Base-by-base conservation (phyloP, 257 asterid species). In the Orobanche coerulescens region DNA sequence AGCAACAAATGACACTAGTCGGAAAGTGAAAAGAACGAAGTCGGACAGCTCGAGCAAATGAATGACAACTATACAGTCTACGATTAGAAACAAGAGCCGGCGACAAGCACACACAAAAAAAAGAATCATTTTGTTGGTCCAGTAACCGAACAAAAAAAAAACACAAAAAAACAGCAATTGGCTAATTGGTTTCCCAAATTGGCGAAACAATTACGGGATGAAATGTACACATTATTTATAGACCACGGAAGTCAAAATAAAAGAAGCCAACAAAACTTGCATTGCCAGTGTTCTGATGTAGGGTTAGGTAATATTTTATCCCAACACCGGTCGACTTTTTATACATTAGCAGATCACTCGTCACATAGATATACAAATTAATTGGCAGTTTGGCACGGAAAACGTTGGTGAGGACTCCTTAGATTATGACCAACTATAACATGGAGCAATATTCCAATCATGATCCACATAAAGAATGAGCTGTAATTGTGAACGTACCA, bases 401-500 rank as follows among this genome's bases (percentile, higher is more conserved):
- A 46, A 34, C 15, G 12, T 46, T 12, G 37, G 58, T 23, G 7
- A 39, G 23, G 14, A 68, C 36, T 58, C 31, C 63, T 37, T 13
- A 47, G 25, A 24, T 49, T 47, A 59, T 62, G 58, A 31, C 14
- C 28, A 46, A 33, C 30, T 43, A 39, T 7, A 2, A 58, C 18
- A 34, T 20, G 36, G n/a, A 39, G 54, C 26, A 31, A 9, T n/a
- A 58, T 26, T 49, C 48, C 22, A 51, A 47, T 53, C 62, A 59
- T 47, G 49, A 46, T 36, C 44, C 28, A 39, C 22, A 52, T 15
- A 44, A 30, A n/a, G n/a, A 66, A 46, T 48, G 71, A 47, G 48
- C 19, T 24, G 67, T 14, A 52, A 66, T 44, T 62, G 13, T 1
- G 48, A 66, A 68, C 90, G 40, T 84, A 92, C 98, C 95, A 88